Percentiles rank a stretch among this genome's conserved stretches.
These are phyloP conservation scores for Reticulomyxa filosa DNA, from an alignment of 78 protist genomes.

Conservation along the genomic window DNA sequence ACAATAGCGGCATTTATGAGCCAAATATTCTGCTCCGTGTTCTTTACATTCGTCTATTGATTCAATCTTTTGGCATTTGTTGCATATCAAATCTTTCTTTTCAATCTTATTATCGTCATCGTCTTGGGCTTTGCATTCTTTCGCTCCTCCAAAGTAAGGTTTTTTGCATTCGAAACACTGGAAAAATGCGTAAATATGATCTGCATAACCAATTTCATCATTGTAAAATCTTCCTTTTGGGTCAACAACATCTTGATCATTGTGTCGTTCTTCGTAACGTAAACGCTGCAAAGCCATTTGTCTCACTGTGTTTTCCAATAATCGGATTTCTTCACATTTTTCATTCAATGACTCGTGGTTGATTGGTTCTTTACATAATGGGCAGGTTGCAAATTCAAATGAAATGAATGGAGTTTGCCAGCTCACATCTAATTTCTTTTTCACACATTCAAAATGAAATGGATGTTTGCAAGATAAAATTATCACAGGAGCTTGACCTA, in stretches of 20 bases:
- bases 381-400: slow-evolving; percentile 35
- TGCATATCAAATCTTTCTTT: no score
- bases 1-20: neutral
- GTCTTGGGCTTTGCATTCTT: slow-evolving; percentile 20
- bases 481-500: slow-evolving; percentile 29
- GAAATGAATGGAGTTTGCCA: slow-evolving; percentile 41
- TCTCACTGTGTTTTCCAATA: neutral
- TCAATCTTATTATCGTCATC: no score
- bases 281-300: neutral
- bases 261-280: slow-evolving; percentile 6
- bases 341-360: slow-evolving; percentile 11
- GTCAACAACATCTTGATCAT: neutral
- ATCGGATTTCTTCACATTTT: neutral
- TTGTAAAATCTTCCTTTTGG: slow-evolving; percentile 11
- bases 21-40: neutral
- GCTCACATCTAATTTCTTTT: slow-evolving; percentile 14
- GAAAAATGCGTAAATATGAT: slow-evolving; percentile 29
- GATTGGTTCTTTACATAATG: slow-evolving; percentile 30
- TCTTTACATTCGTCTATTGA: no score
- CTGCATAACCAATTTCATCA: slow-evolving; percentile 15
- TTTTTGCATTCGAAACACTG: slow-evolving; percentile 32
- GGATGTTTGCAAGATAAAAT: slow-evolving; percentile 42
- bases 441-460: slow-evolving; percentile 28
- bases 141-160: slow-evolving; percentile 43
- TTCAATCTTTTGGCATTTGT: no score